Conservation (phyloP, 306 rosid species). For the Sindora glabra region DNA sequence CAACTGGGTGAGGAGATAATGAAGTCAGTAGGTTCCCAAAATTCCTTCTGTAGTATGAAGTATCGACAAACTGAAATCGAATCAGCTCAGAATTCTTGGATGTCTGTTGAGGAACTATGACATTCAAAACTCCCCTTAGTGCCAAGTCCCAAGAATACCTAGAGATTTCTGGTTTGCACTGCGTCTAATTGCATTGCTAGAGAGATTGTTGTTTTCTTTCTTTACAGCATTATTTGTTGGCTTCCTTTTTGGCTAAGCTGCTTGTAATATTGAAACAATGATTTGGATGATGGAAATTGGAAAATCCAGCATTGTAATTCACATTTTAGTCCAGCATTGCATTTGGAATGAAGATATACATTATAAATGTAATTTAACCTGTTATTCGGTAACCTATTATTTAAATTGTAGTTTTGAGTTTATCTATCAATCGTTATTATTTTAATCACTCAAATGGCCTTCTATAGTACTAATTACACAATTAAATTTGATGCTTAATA, state of each 20-base stretch:
- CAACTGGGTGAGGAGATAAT: conserved; percentile 77
- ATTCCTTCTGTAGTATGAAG: conserved; percentile 37
- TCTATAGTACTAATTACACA: no score
- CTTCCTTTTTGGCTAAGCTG: background rate
- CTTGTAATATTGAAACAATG: background rate
- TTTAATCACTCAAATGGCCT: no score
- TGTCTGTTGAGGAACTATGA: background rate
- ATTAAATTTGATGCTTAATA: no score
- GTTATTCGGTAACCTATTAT: no score
- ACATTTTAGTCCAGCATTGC: no score
- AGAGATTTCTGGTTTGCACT: background rate
- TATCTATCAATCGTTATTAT: no score
- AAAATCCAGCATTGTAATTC: background rate
- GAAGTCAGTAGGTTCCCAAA: conserved; percentile 56
- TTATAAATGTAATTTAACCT: no score
- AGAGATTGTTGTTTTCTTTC: no score
- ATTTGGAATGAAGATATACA: no score
- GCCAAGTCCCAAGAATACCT: background rate
- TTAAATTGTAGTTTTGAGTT: no score
- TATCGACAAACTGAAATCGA: no score
- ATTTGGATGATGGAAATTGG: background rate
- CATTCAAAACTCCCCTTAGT: background rate
- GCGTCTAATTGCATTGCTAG: no score
- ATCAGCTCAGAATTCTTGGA: background rate
- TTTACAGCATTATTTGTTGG: background rate